Evolutionary conservation across 1,284 basidiomycete species (phyloP).

Genomic region (Leccinum subrobustum): DNA sequence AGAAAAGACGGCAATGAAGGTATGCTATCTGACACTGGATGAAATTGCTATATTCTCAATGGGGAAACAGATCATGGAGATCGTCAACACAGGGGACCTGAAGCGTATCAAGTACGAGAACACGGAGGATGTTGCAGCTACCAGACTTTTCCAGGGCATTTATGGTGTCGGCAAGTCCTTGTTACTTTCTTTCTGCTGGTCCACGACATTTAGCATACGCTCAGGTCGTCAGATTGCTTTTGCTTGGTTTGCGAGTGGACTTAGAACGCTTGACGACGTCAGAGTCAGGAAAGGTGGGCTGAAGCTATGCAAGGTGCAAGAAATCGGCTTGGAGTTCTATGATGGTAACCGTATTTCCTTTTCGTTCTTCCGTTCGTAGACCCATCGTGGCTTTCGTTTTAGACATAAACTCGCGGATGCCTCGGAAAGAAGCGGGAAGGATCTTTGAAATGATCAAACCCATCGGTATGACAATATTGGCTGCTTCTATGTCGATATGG

Average conservation of each 20-base stretch:
- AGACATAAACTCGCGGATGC: conserved; percentile 84
- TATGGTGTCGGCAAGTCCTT: conserved; percentile 76
- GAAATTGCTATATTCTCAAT: neutral
- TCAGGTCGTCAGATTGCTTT: conserved; percentile 63
- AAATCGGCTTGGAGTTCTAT: conserved; percentile 77
- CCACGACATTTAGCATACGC: neutral
- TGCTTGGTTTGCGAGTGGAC: conserved; percentile 75
- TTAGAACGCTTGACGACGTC: conserved; percentile 77
- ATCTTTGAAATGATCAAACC: conserved; percentile 73
- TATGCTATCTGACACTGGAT: conserved; percentile 28
- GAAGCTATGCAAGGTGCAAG: conserved; percentile 62
- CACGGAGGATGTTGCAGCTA: conserved; percentile 56
- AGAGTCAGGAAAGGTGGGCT: conserved; percentile 55
- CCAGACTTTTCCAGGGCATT: conserved; percentile 67
- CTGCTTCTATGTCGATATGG: neutral
- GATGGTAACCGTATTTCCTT: conserved; percentile 49
- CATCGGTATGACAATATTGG: conserved; percentile 47
- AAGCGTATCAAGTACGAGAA: conserved; percentile 60
- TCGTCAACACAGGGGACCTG: conserved; percentile 66
- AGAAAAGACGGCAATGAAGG: conserved; percentile 74
- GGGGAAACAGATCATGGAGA: conserved; percentile 67
- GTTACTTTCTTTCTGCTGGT: neutral
- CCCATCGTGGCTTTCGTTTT: neutral
- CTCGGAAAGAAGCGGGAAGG: conserved; percentile 71
- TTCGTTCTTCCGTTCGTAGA: neutral